These are phyloP conservation scores for Pholiota adiposa DNA, from an alignment of 1,284 basidiomycete genomes.

Conservation along the genomic window DNA sequence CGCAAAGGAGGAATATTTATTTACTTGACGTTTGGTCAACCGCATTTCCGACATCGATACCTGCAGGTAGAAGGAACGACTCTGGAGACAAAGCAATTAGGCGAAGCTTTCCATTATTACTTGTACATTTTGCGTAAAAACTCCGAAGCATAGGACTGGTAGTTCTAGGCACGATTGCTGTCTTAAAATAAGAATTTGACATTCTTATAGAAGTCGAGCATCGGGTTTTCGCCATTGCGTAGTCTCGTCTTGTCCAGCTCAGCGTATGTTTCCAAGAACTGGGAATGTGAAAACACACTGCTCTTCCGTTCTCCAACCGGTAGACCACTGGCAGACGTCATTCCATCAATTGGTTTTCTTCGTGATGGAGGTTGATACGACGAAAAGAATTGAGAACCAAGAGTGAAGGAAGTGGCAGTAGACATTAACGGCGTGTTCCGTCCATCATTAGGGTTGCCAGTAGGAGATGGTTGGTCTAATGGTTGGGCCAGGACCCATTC, in stretches of 20 bases:
- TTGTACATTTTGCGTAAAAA: constrained; percentile 61
- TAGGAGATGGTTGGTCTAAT: constrained; percentile 21
- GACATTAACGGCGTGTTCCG: constrained; percentile 53
- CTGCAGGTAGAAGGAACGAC: constrained; percentile 57
- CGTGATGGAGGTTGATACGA: constrained; percentile 61
- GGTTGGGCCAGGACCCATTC: constrained; percentile 77
- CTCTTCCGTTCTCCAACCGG: constrained; percentile 82
- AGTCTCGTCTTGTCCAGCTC: constrained; percentile 70
- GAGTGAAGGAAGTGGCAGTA: constrained; percentile 52
- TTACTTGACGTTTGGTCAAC: constrained; percentile 91
- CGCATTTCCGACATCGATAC: constrained; percentile 84
- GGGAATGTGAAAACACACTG: constrained; percentile 81
- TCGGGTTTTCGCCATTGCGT: constrained; percentile 83
- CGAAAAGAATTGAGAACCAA: constrained; percentile 73
- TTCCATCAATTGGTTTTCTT: constrained; percentile 65
- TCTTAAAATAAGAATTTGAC: constrained; percentile 82
- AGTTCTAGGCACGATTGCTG: background rate
- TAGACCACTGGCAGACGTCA: constrained; percentile 73
- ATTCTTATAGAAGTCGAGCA: constrained; percentile 88
- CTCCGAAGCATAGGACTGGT: background rate
- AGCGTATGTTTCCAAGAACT: constrained; percentile 85
- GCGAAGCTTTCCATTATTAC: constrained; percentile 87
- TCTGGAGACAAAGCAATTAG: constrained; percentile 67
- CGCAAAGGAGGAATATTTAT: constrained; percentile 69
- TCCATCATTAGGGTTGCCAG: constrained; percentile 32